Conservation (phyloP, 352 stramenopile species). For the Globisporangium barbulae region DNA sequence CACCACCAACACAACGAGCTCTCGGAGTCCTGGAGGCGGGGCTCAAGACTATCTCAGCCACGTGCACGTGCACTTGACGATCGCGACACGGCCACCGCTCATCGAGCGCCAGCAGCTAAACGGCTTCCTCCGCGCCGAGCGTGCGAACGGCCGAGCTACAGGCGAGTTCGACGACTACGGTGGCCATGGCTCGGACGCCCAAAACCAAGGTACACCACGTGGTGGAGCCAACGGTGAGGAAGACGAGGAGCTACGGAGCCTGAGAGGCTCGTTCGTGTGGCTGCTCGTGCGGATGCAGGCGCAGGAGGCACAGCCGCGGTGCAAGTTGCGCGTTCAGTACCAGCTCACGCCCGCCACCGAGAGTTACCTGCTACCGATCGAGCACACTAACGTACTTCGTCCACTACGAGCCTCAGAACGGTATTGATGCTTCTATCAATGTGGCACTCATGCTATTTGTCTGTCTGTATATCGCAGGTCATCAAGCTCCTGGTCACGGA, state of each 20-base stretch:
- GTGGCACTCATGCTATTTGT: background rate
- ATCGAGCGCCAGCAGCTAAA: conserved; percentile 32
- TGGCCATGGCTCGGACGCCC: conserved; percentile 5
- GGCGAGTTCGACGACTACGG: conserved; percentile 13
- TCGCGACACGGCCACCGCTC: conserved; percentile 26
- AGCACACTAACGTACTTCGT: conserved; percentile 50
- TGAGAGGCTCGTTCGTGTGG: conserved; percentile 38
- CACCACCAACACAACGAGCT: background rate
- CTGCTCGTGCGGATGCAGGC: conserved; percentile 50
- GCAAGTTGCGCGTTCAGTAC: conserved; percentile 39
- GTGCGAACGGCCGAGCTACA: background rate
- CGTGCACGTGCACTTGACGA: conserved; percentile 44
- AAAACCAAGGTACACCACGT: background rate
- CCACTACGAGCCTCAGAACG: background rate
- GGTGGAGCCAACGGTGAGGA: conserved; percentile 5
- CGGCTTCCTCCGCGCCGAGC: conserved; percentile 37
- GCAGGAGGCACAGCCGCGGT: conserved; percentile 4
- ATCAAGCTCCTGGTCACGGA: conserved; percentile 57
- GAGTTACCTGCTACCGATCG: conserved; percentile 43
- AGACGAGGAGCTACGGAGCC: conserved; percentile 14
- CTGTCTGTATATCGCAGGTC: conserved; percentile 21
- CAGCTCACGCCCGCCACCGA: conserved; percentile 48
- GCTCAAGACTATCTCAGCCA: conserved; percentile 10
- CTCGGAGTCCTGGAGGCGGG: background rate
- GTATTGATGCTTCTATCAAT: background rate